A percentile compares a stretch with the other conserved stretches of the same genome.
phyloP scores from a whole-genome alignment of 257 asterid species.

The Apocynum venetum region DNA sequence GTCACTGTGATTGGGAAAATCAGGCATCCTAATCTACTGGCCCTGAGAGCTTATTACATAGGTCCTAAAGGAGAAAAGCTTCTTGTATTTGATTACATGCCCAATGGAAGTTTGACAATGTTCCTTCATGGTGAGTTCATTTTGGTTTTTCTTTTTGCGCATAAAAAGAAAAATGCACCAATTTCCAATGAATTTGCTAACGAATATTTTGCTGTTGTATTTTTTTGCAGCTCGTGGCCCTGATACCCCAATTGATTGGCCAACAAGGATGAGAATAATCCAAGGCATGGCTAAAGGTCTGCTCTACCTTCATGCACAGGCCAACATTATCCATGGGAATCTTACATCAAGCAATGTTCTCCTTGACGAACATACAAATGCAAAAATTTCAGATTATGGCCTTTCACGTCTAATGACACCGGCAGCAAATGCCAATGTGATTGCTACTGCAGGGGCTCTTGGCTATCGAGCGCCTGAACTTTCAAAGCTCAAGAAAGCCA shows the following conservation, averaged over 20 bases:
- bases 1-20: constrained; percentile 73
- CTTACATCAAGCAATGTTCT: constrained; percentile 88
- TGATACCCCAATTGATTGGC: constrained; percentile 70
- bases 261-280: constrained; percentile 71
- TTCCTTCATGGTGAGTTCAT: constrained; percentile 69
- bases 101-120: constrained; percentile 78
- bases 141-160: not conserved
- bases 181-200: not conserved
- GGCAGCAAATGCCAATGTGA: constrained; percentile 80
- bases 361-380: constrained; percentile 57
- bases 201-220: not conserved
- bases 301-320: constrained; percentile 71
- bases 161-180: not conserved
- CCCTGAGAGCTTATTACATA: constrained; percentile 81
- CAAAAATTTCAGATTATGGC: constrained; percentile 80
- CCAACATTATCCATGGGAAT: constrained; percentile 75
- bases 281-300: constrained; percentile 82
- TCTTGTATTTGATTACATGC: constrained; percentile 91
- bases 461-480: constrained; percentile 98
- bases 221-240: constrained; percentile 67
- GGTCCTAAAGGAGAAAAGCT: constrained; percentile 98
- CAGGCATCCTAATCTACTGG: constrained; percentile 82
- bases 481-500: constrained; percentile 85
- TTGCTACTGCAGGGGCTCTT: constrained; percentile 86
- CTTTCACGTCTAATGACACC: constrained; percentile 86